Evolutionary conservation across 108 stramenopile genomes (phyloP).

Genomic region (Pseudonitzschia multiseries): DNA sequence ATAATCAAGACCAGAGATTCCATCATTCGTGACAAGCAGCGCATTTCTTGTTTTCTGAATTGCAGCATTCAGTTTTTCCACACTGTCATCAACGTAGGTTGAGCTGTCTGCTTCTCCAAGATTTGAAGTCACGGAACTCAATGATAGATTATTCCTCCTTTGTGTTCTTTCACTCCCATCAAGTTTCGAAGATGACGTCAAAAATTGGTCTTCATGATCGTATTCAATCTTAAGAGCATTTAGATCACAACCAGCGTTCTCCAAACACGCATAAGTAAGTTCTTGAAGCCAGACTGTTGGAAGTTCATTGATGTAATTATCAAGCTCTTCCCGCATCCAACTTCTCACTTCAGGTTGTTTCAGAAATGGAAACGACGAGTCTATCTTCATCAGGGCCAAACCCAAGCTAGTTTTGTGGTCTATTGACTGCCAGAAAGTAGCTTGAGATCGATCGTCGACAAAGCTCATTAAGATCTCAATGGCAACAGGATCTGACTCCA

Average conservation of each 20-base stretch:
- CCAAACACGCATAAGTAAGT: conserved; percentile 47
- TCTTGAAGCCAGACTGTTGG: conserved; percentile 60
- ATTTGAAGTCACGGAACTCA: neutral
- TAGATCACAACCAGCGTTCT: conserved; percentile 71
- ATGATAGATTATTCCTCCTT: neutral
- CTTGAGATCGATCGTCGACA: conserved; percentile 50
- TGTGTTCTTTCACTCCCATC: neutral
- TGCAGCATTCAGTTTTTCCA: conserved; percentile 19
- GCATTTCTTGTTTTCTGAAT: conserved; percentile 30
- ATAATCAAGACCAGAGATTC: conserved; percentile 63
- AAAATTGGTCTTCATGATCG: neutral
- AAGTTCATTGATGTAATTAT: conserved; percentile 15
- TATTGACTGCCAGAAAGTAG: conserved; percentile 68
- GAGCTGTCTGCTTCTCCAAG: neutral
- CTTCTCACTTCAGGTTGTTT: conserved; percentile 61
- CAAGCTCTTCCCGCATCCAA: conserved; percentile 58
- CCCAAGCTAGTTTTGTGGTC: conserved; percentile 56
- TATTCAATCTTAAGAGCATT: conserved; percentile 15
- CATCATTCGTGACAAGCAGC: conserved; percentile 26
- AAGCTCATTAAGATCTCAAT: conserved; percentile 55
- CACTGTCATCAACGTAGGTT: conserved; percentile 18
- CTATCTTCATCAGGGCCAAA: conserved; percentile 51
- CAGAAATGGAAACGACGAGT: conserved; percentile 59
- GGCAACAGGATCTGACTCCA: conserved; percentile 51
- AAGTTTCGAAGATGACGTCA: neutral